Conservation (phyloP, 2,329 filamentous ascomycete species). For the Cladosporium sp. region DNA sequence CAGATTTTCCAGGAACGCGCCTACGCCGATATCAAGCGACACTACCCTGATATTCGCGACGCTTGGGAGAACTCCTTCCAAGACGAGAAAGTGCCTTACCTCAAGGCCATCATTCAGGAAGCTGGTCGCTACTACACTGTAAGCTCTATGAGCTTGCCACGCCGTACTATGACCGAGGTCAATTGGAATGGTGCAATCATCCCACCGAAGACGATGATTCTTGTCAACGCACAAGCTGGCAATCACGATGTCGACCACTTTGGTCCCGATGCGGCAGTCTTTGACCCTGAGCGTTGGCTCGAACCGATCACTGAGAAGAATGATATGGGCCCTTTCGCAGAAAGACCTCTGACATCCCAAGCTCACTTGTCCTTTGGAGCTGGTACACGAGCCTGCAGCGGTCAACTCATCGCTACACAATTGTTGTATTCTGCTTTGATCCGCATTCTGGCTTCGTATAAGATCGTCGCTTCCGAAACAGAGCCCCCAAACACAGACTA, state of each 20-base stretch:
- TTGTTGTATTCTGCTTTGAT: constrained; percentile 53
- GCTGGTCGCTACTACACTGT: constrained; percentile 57
- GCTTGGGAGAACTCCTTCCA: constrained; percentile 50
- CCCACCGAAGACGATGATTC: constrained; percentile 54
- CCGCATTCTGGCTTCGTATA: constrained; percentile 51
- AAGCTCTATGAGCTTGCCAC: constrained; percentile 53
- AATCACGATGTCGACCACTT: constrained; percentile 56
- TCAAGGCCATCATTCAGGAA: constrained; percentile 52
- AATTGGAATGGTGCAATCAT: constrained; percentile 55
- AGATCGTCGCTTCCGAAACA: constrained; percentile 49
- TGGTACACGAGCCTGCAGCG: constrained; percentile 54
- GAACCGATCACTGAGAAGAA: constrained; percentile 38
- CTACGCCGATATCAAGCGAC: constrained; percentile 52
- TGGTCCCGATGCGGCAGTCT: constrained; percentile 46
- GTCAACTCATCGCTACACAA: constrained; percentile 52
- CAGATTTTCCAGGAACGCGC: constrained; percentile 55
- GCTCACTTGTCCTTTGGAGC: constrained; percentile 54
- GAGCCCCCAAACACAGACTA: constrained; percentile 62
- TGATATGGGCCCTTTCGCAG: constrained; percentile 16
- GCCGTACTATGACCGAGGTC: constrained; percentile 53
- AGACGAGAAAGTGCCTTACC: constrained; percentile 52
- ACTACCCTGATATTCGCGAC: constrained; percentile 48
- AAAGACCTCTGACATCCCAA: constrained; percentile 29
- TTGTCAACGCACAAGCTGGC: constrained; percentile 57
- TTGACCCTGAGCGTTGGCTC: constrained; percentile 55